Conservation (phyloP, 2,329 filamentous ascomycete genomes). For the Botrytis medusae region DNA sequence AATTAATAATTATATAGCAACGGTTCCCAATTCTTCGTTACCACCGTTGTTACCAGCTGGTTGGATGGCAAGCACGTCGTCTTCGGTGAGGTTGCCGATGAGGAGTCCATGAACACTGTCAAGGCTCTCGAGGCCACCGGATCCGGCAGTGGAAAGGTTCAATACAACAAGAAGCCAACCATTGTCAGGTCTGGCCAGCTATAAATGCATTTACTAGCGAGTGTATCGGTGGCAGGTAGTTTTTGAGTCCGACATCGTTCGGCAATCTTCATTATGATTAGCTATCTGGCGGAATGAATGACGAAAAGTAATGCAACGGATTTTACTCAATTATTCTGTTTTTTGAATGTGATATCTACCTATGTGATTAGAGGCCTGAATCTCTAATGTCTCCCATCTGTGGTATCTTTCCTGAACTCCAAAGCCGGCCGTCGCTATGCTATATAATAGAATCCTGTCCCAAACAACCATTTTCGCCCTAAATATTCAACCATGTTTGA, state of each 20-base stretch:
- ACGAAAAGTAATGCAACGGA: slow-evolving; percentile 21
- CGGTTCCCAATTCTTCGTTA: slow-evolving; percentile 98
- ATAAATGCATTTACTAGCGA: slow-evolving; percentile 42
- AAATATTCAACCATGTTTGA: slow-evolving; percentile 68
- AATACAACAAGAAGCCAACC: slow-evolving; percentile 57
- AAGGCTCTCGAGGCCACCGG: slow-evolving; percentile 62
- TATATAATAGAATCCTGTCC: slow-evolving; percentile 27
- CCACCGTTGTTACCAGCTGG: slow-evolving; percentile 91
- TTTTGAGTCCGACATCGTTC: slow-evolving; percentile 23
- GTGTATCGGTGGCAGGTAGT: slow-evolving; percentile 24
- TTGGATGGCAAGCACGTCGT: slow-evolving; percentile 96
- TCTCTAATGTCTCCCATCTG: slow-evolving; percentile 2
- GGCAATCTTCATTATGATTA: slow-evolving; percentile 20
- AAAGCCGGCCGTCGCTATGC: slow-evolving; percentile 37
- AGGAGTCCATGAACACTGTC: slow-evolving; percentile 50
- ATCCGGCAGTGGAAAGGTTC: slow-evolving; percentile 53
- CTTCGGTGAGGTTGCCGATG: slow-evolving; percentile 67
- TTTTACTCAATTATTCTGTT: slow-evolving; percentile 21
- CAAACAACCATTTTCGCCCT: background rate
- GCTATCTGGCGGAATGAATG: slow-evolving; percentile 20
- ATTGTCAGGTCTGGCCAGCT: slow-evolving; percentile 52
- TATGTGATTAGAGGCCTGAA: background rate
- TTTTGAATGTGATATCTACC: slow-evolving; percentile 1
- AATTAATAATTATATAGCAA: slow-evolving; percentile 64
- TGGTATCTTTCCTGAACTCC: slow-evolving; percentile 40